Evolutionary conservation across 169 alveolate genomes (phyloP), one percentile per base, ranked within the genome.

Genomic region (Toxoplasma gondii): DNA sequence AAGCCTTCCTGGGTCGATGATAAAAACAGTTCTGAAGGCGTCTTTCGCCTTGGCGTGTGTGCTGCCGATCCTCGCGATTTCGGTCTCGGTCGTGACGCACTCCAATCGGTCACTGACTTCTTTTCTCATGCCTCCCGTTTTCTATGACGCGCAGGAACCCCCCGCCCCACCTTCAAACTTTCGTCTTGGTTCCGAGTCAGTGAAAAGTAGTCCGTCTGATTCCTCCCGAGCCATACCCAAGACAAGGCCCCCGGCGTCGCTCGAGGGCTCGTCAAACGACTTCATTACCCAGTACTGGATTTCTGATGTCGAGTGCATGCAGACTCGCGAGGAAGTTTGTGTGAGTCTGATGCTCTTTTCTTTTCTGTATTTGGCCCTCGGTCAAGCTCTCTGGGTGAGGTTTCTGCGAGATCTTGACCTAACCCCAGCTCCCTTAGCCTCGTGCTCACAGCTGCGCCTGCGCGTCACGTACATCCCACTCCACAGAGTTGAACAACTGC

Each of bases 401-500:
- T 78, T 0, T 78, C 86, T 78, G 44, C 86, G 86, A 1, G 86
- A 78, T n/a, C 27, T 78, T 4, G 45, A 38, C 86, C 45, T 78
- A 1, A n/a, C n/a, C 12, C 86, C 86, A n/a, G 86, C 86, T 17
- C 86, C 86, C 44, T 45, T 78, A 9, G 19, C 49, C 86, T n/a
- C 86, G 86, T 78, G 86, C n/a, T 36, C 86, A 31, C 19, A 36
- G 39, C 86, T 78, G 7, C 86, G 86, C 44, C 49, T 78, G 49
- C 86, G 86, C 86, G 12, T 10, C 86, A 38, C 86, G 29, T 27
- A 78, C 86, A 17, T 78, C 44, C 45, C 86, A 16, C 86, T 24
- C 24, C 86, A 78, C 43, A 1, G 39, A n/a, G 45, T 78, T 16
- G 86, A 78, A n/a, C 39, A 78, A 45, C 86, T 78, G 5, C 49